phyloP scores from a whole-genome alignment of 2,329 filamentous ascomycete genomes.

The Parasarocladium wereldwijsianum region DNA sequence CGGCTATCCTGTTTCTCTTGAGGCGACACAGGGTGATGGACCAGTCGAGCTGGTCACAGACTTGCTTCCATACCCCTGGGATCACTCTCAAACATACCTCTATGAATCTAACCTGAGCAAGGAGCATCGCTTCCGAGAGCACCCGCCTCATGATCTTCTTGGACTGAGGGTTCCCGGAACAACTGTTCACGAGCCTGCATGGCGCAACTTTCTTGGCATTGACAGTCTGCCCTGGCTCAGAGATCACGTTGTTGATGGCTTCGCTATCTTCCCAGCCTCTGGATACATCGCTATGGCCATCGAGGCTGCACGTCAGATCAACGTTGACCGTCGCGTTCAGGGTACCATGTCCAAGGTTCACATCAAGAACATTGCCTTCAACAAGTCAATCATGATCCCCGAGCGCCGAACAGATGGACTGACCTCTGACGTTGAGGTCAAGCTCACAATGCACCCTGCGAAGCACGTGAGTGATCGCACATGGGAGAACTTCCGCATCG shows the following conservation, averaged over 20 bases:
- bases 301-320: constrained; percentile 26
- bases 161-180: constrained; percentile 28
- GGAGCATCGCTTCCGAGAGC: constrained; percentile 24
- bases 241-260: constrained; percentile 41
- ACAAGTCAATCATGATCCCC: neutral
- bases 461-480: neutral
- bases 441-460: neutral
- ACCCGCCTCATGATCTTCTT: constrained; percentile 28
- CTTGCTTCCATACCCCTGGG: constrained; percentile 32
- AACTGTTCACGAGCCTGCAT: constrained; percentile 29
- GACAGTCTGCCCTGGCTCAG: constrained; percentile 41
- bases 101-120: constrained; percentile 28
- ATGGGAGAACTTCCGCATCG: neutral
- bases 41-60: constrained; percentile 26
- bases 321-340: neutral
- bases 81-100: constrained; percentile 29
- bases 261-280: constrained; percentile 39
- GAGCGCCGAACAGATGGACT: neutral
- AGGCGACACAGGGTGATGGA: constrained; percentile 24
- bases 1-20: constrained; percentile 4
- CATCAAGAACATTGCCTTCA: neutral
- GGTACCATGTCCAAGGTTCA: neutral
- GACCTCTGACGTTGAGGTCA: neutral
- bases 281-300: constrained; percentile 37
- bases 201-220: constrained; percentile 31